A percentile compares a stretch with the other conserved stretches of the same genome.
phyloP scores from a whole-genome alignment of 768 basidiomycete genomes.

The Pisolithus sp. region DNA sequence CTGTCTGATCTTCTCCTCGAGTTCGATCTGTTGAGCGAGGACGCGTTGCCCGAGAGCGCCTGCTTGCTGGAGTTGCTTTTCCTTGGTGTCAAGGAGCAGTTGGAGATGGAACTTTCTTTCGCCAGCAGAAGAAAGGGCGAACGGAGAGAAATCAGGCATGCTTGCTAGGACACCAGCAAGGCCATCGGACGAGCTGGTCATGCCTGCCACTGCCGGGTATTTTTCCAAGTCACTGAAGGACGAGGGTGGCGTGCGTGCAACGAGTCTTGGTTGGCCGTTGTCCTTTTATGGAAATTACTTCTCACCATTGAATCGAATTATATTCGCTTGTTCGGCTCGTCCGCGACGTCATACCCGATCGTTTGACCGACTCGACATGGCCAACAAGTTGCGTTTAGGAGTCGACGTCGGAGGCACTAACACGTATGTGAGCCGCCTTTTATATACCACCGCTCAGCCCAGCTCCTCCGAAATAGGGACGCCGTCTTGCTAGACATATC shows the following conservation, averaged over 20 bases:
- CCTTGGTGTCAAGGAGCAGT: conserved; percentile 79
- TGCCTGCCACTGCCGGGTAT: conserved; percentile 20
- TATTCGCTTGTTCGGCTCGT: not conserved
- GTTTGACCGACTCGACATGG: not conserved
- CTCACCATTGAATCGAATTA: not conserved
- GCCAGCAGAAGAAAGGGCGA: conserved; percentile 42
- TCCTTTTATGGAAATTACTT: not conserved
- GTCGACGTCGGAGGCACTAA: conserved; percentile 32
- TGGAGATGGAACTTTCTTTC: conserved; percentile 61
- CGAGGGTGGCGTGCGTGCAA: too few species aligned
- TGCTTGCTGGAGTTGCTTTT: conserved; percentile 86
- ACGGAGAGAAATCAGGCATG: conserved; percentile 38
- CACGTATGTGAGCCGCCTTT: conserved; percentile 14
- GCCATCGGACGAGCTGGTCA: conserved; percentile 37
- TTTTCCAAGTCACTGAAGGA: conserved; percentile 3
- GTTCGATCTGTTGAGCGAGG: conserved; percentile 87
- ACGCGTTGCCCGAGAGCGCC: conserved; percentile 92
- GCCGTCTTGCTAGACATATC: conserved; percentile 21
- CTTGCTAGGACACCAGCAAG: conserved; percentile 24
- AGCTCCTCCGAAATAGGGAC: conserved; percentile 19
- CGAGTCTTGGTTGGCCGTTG: not conserved
- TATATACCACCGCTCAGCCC: not conserved
- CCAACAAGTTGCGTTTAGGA: conserved; percentile 18
- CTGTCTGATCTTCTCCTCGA: conserved; percentile 81
- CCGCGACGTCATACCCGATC: too few species aligned